phyloP scores from a whole-genome alignment of 768 basidiomycete species.

The Tephrocybe sp. region DNA sequence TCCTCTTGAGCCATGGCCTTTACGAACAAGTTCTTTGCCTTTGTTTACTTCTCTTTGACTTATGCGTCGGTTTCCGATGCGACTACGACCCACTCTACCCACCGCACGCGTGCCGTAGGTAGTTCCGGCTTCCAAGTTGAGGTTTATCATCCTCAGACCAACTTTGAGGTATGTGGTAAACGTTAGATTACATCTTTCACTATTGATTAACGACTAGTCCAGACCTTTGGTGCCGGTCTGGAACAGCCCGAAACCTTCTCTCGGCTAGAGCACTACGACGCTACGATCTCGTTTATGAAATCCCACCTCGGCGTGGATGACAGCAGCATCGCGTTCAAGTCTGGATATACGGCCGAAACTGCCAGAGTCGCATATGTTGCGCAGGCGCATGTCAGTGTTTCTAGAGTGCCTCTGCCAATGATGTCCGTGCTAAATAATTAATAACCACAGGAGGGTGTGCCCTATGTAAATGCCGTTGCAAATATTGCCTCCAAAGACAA shows the following conservation, averaged over 20 bases:
- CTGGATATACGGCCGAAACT: conserved; percentile 15
- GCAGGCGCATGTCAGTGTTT: conserved; percentile 18
- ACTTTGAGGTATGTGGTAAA: background rate
- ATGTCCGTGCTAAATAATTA: background rate
- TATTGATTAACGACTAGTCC: no score
- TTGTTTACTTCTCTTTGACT: conserved; percentile 24
- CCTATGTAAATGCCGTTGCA: conserved; percentile 20
- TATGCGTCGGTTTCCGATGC: conserved; percentile 19
- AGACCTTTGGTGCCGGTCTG: conserved; percentile 28
- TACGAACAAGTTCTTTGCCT: conserved; percentile 27
- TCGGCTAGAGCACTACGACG: conserved; percentile 14
- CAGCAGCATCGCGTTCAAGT: conserved; percentile 12
- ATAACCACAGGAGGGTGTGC: conserved; percentile 16
- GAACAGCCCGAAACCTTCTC: conserved; percentile 17
- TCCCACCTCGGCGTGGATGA: conserved; percentile 20
- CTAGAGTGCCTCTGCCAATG: background rate
- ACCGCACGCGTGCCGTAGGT: conserved; percentile 21
- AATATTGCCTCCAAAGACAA: conserved; percentile 16
- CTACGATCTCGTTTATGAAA: conserved; percentile 21
- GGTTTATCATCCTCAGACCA: conserved; percentile 13
- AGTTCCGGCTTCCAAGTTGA: conserved; percentile 22
- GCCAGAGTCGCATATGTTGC: conserved; percentile 21
- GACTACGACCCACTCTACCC: conserved; percentile 19
- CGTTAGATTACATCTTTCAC: no score
- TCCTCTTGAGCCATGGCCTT: conserved; percentile 16